Base-by-base conservation (phyloP, 345 rosid genomes). In the Lumnitzera littorea region DNA sequence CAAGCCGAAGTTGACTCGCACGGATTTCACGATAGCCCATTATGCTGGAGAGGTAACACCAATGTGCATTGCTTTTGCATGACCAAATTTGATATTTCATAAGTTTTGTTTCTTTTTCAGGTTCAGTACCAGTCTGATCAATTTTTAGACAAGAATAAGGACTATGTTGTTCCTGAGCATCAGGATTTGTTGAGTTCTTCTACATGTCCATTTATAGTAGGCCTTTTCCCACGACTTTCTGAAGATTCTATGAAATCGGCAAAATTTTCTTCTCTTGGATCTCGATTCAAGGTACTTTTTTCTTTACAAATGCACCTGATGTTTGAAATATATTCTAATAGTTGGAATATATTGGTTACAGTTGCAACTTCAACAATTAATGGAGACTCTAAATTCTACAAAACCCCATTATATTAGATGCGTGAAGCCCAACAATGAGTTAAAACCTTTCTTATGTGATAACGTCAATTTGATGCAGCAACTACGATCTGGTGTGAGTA, bases 341-440 rank as follows among this genome's bases (percentile, higher is more conserved):
- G 15, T 12, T 62, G 27, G 59, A 29, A 54, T 50, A 65, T 73
- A 81, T 73, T 60, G 46, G 55, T 64, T 83, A 86, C 94, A 92
- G 96, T 75, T 79, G 63, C 96, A 89, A 84, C 63, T 92, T 70
- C 96, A 87, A 61, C 96, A 85, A 60, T 67, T 92, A 78, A 92
- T 89, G 98, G 98, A 92, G 55, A 85, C 70, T 55, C 84, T 92
- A 54, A 87, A 89, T 77, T 82, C 81, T 68, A 85, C 92, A 13
- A 88, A 87, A 60, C 98, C 96, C 52, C 88, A 87, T 78, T 92
- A 89, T 74, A 85, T 92, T 58, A 80, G 98, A 84, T 92, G 98
- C 69, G 84, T 92, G 61, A 89, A 89, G 84, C 96, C 96, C 63
- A 92, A 92, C 63, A 76, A 68, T 72, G 67, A 67, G 15, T 66